Percentiles rank a stretch among this genome's conserved stretches.
Evolutionary conservation across 371 early-diverging fungal genomes (phyloP).

Genomic region (Mortierella sp.): DNA sequence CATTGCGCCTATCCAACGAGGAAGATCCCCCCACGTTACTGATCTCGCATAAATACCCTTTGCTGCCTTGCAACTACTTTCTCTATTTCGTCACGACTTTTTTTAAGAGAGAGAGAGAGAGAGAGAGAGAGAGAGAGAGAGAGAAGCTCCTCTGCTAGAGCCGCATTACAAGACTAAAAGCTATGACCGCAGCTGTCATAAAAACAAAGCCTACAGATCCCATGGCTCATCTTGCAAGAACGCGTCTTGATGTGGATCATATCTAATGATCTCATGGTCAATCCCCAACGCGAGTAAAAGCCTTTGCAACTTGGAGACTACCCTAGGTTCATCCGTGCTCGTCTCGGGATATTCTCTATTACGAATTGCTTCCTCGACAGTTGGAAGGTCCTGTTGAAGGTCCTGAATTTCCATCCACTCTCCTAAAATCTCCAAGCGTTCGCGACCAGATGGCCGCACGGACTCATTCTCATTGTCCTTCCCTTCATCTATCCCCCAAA

Average conservation of each 20-base stretch:
- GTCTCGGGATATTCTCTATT: slow-evolving; percentile 6
- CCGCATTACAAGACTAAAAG: too few relatives aligned
- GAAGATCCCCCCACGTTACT: too few relatives aligned
- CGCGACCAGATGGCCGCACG: background rate
- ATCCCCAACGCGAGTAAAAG: slow-evolving; percentile 28
- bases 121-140: background rate
- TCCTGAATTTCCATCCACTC: slow-evolving; percentile 38
- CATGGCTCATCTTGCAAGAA: slow-evolving; percentile 12
- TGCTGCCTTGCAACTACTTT: background rate
- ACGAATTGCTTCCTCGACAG: slow-evolving; percentile 43
- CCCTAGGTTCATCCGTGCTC: background rate
- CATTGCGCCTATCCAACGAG: background rate
- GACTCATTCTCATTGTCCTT: background rate
- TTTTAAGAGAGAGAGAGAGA: background rate
- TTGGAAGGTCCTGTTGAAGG: slow-evolving; percentile 34
- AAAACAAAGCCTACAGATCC: slow-evolving; percentile 6
- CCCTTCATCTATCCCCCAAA: background rate
- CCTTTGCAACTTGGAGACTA: slow-evolving; percentile 34
- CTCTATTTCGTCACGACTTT: background rate
- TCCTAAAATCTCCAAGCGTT: slow-evolving; percentile 16
- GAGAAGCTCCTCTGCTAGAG: background rate
- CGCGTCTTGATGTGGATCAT: slow-evolving; percentile 32
- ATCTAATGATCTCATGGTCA: slow-evolving; percentile 29
- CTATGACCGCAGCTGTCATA: too few relatives aligned
- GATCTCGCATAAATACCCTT: too few relatives aligned